Percentiles rank a stretch among this genome's conserved stretches.
phyloP scores from a whole-genome alignment of 768 basidiomycete genomes.

The Phlebiopsis gigantea region DNA sequence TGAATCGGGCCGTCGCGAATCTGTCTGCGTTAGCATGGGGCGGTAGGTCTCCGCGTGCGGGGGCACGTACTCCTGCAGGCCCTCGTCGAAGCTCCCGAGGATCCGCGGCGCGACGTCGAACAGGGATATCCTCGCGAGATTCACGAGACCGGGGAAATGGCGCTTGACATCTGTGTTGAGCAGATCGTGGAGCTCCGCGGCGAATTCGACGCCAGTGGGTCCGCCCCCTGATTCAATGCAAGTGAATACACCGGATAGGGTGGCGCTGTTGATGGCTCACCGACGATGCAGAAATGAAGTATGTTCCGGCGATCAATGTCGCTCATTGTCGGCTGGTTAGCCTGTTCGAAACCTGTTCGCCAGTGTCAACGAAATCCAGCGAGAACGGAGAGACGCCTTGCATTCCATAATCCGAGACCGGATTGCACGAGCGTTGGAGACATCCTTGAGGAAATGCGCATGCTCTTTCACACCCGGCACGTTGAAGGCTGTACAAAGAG shows the following conservation, averaged over 20 bases:
- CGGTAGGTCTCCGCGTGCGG: too few species aligned
- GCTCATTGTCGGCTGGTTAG: slow-evolving; percentile 72
- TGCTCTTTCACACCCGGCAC: slow-evolving; percentile 77
- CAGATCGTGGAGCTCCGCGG: slow-evolving; percentile 78
- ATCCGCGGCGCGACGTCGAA: slow-evolving; percentile 82
- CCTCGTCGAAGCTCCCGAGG: slow-evolving; percentile 67
- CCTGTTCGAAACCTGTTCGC: slow-evolving; percentile 70
- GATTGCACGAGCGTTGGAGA: slow-evolving; percentile 69
- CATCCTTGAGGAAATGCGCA: slow-evolving; percentile 78
- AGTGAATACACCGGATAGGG: too few species aligned
- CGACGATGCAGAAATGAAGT: slow-evolving; percentile 85
- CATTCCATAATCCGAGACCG: slow-evolving; percentile 72
- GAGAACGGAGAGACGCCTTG: slow-evolving; percentile 21
- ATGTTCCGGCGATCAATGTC: slow-evolving; percentile 71
- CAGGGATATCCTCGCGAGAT: slow-evolving; percentile 65
- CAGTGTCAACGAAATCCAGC: not conserved
- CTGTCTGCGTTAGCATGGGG: slow-evolving; percentile 33
- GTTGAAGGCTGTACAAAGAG: slow-evolving; percentile 45
- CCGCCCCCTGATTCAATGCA: slow-evolving; percentile 54
- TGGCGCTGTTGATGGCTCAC: too few species aligned
- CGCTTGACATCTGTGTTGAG: slow-evolving; percentile 57
- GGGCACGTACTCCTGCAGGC: slow-evolving; percentile 46
- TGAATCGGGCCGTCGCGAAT: slow-evolving; percentile 66
- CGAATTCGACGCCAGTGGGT: slow-evolving; percentile 78
- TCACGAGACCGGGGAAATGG: slow-evolving; percentile 60